Evolutionary conservation across 1,284 basidiomycete genomes (phyloP).

Genomic region (Trichosporon inkin): DNA sequence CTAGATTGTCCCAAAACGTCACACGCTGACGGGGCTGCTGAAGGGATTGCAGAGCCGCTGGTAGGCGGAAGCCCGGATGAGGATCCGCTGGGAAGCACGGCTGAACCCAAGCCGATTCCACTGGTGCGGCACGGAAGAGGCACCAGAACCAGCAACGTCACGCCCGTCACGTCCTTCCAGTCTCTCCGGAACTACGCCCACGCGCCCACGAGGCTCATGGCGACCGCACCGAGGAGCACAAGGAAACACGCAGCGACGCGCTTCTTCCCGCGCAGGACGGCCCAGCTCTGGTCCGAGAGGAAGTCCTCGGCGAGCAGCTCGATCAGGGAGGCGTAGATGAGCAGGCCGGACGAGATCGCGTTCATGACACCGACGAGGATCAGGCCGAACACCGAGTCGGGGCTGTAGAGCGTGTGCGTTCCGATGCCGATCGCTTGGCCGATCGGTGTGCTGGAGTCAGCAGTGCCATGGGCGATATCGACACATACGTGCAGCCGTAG

Average conservation of each 20-base stretch:
- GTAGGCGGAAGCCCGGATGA: too few relatives aligned
- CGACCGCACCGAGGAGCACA: background rate
- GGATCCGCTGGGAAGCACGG: too few relatives aligned
- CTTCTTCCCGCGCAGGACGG: background rate
- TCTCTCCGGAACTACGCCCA: background rate
- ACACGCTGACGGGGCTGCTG: too few relatives aligned
- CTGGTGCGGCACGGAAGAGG: too few relatives aligned
- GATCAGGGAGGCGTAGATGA: conserved; percentile 32
- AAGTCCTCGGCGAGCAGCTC: conserved; percentile 43
- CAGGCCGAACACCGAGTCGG: background rate
- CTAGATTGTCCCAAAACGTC: too few relatives aligned
- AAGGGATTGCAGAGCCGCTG: too few relatives aligned
- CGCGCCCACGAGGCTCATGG: conserved; percentile 3
- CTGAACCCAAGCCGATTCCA: too few relatives aligned
- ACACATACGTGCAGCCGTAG: conserved; percentile 8
- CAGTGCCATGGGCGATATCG: background rate
- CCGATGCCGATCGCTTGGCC: conserved; percentile 26
- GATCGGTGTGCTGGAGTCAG: conserved; percentile 16
- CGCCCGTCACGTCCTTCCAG: too few relatives aligned
- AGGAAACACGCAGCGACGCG: background rate
- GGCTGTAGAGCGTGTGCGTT: conserved; percentile 10
- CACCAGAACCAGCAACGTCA: too few relatives aligned
- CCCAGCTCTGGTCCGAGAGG: conserved; percentile 23
- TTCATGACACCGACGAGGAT: conserved; percentile 27
- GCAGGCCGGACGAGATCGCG: conserved; percentile 30